These are phyloP conservation scores for Paramecium biaurelia DNA, from an alignment of 73 alveolate genomes.

Conservation along the genomic window DNA sequence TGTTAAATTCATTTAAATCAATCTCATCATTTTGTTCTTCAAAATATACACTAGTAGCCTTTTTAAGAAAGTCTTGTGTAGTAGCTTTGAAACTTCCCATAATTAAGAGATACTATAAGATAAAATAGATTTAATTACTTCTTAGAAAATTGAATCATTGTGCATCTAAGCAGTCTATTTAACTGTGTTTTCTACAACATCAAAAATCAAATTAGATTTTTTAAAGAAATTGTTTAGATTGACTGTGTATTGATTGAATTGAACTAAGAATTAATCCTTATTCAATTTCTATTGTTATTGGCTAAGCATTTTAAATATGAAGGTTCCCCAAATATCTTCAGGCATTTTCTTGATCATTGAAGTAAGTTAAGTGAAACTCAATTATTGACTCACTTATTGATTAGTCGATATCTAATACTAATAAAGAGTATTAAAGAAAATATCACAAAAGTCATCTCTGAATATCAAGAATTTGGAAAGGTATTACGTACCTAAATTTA, in stretches of 20 bases:
- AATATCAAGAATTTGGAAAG: conserved; percentile 43
- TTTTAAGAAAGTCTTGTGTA: conserved; percentile 26
- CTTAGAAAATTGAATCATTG: conserved; percentile 7
- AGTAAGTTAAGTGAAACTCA: background rate
- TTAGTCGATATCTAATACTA: background rate
- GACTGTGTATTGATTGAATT: conserved; percentile 24
- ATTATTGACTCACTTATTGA: background rate
- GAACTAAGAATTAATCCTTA: background rate
- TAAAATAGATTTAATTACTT: background rate
- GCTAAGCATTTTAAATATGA: background rate
- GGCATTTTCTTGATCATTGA: background rate
- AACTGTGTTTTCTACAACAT: conserved; percentile 17
- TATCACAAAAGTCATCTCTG: conserved; percentile 43
- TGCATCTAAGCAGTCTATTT: conserved; percentile 6
- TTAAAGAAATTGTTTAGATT: background rate
- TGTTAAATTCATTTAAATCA: background rate
- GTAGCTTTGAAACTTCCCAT: conserved; percentile 52
- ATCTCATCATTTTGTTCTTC: background rate
- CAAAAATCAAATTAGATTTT: conserved; percentile 8
- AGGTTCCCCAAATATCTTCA: conserved; percentile 40
- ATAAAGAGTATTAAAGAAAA: background rate
- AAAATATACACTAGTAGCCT: conserved; percentile 2
- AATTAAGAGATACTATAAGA: background rate
- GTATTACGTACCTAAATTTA: background rate
- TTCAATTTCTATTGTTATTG: background rate